phyloP scores from a whole-genome alignment of 129 eudicot species.

The Gnaphalium uliginosum region DNA sequence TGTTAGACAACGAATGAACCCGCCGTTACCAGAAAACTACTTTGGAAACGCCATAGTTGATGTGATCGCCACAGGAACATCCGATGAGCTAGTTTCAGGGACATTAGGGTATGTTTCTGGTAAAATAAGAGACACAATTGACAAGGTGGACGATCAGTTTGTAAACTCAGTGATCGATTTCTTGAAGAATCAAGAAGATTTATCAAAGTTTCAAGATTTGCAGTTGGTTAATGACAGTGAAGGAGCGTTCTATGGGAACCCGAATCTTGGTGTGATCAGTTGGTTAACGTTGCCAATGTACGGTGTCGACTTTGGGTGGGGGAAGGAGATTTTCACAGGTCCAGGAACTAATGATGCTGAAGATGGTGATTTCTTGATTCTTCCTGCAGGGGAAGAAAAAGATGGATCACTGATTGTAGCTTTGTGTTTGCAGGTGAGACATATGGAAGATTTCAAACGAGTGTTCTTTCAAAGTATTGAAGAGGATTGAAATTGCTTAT shows the following conservation, averaged over 20 bases:
- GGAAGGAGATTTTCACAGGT: constrained; percentile 36
- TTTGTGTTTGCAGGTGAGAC: constrained; percentile 34
- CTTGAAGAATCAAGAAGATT: constrained; percentile 45
- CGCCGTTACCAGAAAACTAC: constrained; percentile 54
- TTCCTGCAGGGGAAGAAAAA: constrained; percentile 28
- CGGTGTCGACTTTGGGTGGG: constrained; percentile 71
- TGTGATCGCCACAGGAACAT: constrained; percentile 38
- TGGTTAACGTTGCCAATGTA: constrained; percentile 48
- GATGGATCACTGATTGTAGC: constrained; percentile 40
- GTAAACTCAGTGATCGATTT: constrained; percentile 48
- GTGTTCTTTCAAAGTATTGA: constrained; percentile 40
- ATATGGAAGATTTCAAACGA: constrained; percentile 38
- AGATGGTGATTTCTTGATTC: constrained; percentile 43
- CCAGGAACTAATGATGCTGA: constrained; percentile 38
- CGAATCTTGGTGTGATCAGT: constrained; percentile 50
- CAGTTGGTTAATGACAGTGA: constrained; percentile 28
- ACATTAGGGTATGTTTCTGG: constrained; percentile 47
- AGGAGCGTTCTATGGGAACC: constrained; percentile 48
- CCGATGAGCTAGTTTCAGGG: constrained; percentile 43
- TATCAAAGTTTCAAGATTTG: constrained; percentile 44
- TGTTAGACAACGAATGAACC: constrained; percentile 43
- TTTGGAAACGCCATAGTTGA: constrained; percentile 66
- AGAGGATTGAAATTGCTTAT: constrained; percentile 24
- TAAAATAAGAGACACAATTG: constrained; percentile 43
- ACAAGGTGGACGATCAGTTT: constrained; percentile 42